Evolutionary conservation across 768 basidiomycete genomes (phyloP).

Genomic region (Tulasnella calospora): DNA sequence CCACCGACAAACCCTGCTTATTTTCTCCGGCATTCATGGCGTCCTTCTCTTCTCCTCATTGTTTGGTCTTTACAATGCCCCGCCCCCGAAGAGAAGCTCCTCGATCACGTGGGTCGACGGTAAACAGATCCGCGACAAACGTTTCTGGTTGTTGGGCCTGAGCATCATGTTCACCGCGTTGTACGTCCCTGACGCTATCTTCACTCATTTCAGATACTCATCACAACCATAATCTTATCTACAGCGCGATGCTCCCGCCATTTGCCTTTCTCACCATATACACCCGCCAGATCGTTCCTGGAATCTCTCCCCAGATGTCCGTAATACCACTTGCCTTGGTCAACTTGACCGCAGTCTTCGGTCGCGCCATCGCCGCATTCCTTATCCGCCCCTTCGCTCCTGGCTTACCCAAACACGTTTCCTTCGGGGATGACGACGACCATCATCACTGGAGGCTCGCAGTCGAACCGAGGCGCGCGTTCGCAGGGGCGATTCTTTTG

Average conservation of each 20-base stretch:
- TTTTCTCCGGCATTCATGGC: slow-evolving; percentile 35
- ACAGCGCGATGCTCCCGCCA: slow-evolving; percentile 9
- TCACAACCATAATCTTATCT: not conserved
- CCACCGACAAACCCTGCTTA: slow-evolving; percentile 31
- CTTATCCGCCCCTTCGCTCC: not conserved
- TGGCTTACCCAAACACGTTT: not conserved
- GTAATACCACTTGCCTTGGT: not conserved
- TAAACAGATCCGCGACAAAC: slow-evolving; percentile 12
- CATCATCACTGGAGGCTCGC: not conserved
- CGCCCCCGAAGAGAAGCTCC: not conserved
- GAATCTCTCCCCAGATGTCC: slow-evolving; percentile 7
- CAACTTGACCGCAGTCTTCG: not conserved
- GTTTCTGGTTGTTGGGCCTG: slow-evolving; percentile 37
- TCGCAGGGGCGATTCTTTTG: not conserved
- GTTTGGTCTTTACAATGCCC: slow-evolving; percentile 35
- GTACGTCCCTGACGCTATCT: not conserved
- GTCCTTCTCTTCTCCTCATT: slow-evolving; percentile 34
- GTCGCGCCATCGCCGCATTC: not conserved
- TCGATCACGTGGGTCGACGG: slow-evolving; percentile 24
- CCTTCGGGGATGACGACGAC: not conserved
- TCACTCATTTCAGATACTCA: too few species aligned
- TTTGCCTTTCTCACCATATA: not conserved
- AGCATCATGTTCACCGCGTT: slow-evolving; percentile 35
- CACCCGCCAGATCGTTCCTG: not conserved
- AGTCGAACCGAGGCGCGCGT: not conserved